Conservation (phyloP, 768 basidiomycete genomes). For the Pulveroboletus sp. region DNA sequence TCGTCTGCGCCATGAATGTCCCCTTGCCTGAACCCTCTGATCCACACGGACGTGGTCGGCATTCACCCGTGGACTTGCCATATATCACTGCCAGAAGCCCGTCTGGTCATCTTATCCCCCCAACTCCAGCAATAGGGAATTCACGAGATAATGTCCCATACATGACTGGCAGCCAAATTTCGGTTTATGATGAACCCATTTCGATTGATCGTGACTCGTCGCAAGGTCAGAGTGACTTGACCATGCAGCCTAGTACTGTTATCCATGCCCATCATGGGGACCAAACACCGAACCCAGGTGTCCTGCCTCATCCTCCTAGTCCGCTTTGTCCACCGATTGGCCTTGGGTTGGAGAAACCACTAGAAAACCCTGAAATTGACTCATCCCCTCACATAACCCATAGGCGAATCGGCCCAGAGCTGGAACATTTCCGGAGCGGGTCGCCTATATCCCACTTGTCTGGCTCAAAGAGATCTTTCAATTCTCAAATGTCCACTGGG, state of each 20-base stretch:
- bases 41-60: neutral
- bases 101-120: slow-evolving; percentile 23
- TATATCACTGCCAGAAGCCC: slow-evolving; percentile 12
- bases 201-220: neutral
- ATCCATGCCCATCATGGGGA: neutral
- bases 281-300: neutral
- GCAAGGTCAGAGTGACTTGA: neutral
- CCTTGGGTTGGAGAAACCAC: neutral
- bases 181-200: slow-evolving; percentile 18
- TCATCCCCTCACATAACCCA: neutral
- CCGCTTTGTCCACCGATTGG: neutral
- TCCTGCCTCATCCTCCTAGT: neutral
- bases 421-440: slow-evolving; percentile 3
- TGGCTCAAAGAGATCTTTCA: slow-evolving; percentile 11
- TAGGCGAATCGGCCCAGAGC: neutral
- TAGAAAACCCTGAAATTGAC: neutral
- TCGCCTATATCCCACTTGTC: slow-evolving; percentile 12
- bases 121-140: slow-evolving; percentile 6
- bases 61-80: slow-evolving; percentile 13
- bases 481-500: slow-evolving; percentile 17
- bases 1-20: slow-evolving; percentile 15
- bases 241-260: neutral
- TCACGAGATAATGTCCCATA: slow-evolving; percentile 7
- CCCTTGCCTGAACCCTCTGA: slow-evolving; percentile 5
- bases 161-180: slow-evolving; percentile 8